Conservation (phyloP, 805 yeast genomes). For the Wickerhamomyces sydowiorum region DNA sequence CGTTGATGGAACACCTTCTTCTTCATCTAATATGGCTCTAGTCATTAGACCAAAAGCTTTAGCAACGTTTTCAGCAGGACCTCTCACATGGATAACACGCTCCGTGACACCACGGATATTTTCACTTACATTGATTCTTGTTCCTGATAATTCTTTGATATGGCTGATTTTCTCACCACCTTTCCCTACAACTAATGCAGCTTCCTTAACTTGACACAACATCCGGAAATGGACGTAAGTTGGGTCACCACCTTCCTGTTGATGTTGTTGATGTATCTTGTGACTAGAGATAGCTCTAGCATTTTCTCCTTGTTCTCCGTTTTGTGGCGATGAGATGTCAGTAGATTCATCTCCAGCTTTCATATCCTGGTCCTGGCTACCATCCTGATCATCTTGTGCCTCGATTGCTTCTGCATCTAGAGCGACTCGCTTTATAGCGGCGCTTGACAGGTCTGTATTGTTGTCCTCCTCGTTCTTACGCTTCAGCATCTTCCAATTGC, state of each 20-base stretch:
- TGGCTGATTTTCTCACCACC: conserved; percentile 71
- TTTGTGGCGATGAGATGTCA: conserved; percentile 1
- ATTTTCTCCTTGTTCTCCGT: neutral
- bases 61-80: conserved; percentile 73
- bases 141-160: conserved; percentile 56
- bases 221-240: conserved; percentile 65
- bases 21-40: conserved; percentile 61
- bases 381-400: conserved; percentile 3
- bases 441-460: conserved; percentile 32
- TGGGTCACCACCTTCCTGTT: conserved; percentile 47
- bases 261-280: conserved; percentile 29
- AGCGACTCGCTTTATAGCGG: conserved; percentile 59
- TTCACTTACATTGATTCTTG: conserved; percentile 67
- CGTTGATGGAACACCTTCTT: conserved; percentile 56
- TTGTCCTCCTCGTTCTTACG: conserved; percentile 58
- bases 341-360: conserved; percentile 5
- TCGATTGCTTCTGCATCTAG: conserved; percentile 53
- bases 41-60: conserved; percentile 73
- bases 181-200: conserved; percentile 70
- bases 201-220: conserved; percentile 72
- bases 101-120: conserved; percentile 68
- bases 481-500: conserved; percentile 28
- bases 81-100: conserved; percentile 68
- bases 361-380: neutral
- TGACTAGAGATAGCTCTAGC: conserved; percentile 10